Base-by-base conservation (phyloP, 2,329 filamentous ascomycete genomes). In the Trichoderma sp. region DNA sequence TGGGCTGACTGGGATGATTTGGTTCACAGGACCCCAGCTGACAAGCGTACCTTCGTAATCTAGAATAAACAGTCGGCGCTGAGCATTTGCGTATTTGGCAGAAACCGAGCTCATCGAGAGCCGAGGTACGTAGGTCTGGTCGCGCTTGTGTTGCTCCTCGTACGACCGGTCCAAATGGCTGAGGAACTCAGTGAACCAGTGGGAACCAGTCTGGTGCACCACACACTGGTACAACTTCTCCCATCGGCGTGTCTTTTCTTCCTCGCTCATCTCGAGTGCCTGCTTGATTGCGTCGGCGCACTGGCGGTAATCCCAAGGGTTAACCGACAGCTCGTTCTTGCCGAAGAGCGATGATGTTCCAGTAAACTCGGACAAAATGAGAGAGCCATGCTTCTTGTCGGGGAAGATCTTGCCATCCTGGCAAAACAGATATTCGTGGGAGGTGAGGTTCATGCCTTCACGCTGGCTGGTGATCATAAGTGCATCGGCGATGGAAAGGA, bases 401-500 rank as follows among this genome's bases (percentile, higher is more conserved):
- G 86, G 85, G 73, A 89, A 83, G 66, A 87, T 86, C 75, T 88
- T 89, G 53, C 95, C 95, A 78, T 98, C 95, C 79, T 98, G 95
- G 78, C 95, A 98, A 75, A 93, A 93, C 39, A 98, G 88, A 78
- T 94, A 98, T 80, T 98, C 95, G 79, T 98, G 96, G 6, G 93
- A 95, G 0, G 95, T 98, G 71, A 98, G 83, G 79, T 98, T 98
- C 96, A 98, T 98, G 74, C 95, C 95, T 80, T 98, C 95, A 67
- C 96, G 93, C 76, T 98, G 90, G 79, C 94, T 97, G 2, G 95
- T 97, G 78, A 98, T 96, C 89, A 98, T 96, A 64, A 98, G 85
- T 3, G 92, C 93, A 82, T 98, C 95, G 2, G 95, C 96, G 67
- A 97, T 91, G 3, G 93, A 94, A 61, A 98, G 87, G 8, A 98